Percentiles rank a stretch among this genome's conserved stretches.
Conservation (phyloP, 2,329 filamentous ascomycete genomes). For the Myriosclerotinia scirpicola region DNA sequence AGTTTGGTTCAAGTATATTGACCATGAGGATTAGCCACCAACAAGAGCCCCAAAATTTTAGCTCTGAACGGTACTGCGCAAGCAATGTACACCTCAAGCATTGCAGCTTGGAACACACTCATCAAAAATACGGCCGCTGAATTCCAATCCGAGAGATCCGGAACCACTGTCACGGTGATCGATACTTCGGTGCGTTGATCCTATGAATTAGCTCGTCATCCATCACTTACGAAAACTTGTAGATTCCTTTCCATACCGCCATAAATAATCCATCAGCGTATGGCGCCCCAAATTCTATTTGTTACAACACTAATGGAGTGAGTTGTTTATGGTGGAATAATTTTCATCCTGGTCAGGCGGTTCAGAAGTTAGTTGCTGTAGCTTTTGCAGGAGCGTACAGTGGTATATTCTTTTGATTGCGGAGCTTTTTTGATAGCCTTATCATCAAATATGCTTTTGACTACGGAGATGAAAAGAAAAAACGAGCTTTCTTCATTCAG, state of each 20-base stretch:
- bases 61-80: not conserved
- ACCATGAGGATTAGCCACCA: not conserved
- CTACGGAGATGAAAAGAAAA: no score
- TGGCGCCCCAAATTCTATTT: conserved; percentile 20
- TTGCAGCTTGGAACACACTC: conserved; percentile 14
- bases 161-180: conserved; percentile 15
- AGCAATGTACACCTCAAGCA: conserved; percentile 4
- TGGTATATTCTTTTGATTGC: conserved; percentile 13
- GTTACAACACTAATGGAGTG: conserved; percentile 23
- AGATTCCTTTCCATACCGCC: conserved; percentile 17
- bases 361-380: conserved; percentile 25
- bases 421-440: no score
- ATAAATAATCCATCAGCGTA: conserved; percentile 24
- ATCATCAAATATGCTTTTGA: no score
- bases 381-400: conserved; percentile 3
- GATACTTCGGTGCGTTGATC: conserved; percentile 14
- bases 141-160: conserved; percentile 18
- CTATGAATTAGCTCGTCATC: no score
- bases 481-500: no score
- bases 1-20: not conserved
- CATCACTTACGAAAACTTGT: not conserved
- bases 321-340: conserved; percentile 28
- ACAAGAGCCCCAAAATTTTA: conserved; percentile 6
- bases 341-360: conserved; percentile 25
- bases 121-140: not conserved